Percentiles rank a stretch among this genome's conserved stretches.
Evolutionary conservation across 371 early-diverging fungal species (phyloP).

Genomic region (Antonospora locustae): DNA sequence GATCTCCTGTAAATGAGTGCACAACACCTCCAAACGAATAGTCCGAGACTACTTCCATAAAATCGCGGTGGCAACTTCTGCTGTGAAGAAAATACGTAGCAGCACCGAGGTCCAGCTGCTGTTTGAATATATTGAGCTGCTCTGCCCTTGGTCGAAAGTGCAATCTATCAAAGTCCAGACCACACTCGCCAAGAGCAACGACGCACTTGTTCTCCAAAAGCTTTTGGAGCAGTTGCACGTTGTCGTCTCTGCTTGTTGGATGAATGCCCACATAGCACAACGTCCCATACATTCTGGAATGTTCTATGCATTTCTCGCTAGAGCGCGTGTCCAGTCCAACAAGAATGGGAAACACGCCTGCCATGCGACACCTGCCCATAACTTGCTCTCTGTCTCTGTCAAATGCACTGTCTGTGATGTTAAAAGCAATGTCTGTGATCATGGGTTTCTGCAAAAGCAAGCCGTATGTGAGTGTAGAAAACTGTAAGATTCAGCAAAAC

Average conservation of each 20-base stretch:
- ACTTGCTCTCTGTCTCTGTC: conserved; percentile 21
- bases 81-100: conserved; percentile 56
- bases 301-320: conserved; percentile 15
- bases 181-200: conserved; percentile 59
- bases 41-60: conserved; percentile 51
- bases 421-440: conserved; percentile 52
- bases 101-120: conserved; percentile 51
- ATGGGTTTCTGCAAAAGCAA: no score
- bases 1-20: conserved; percentile 72
- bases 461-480: no score
- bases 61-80: conserved; percentile 55
- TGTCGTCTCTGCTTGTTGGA: conserved; percentile 21
- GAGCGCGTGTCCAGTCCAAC: conserved; percentile 31
- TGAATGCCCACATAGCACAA: conserved; percentile 47
- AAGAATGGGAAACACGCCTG: conserved; percentile 41
- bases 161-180: conserved; percentile 57
- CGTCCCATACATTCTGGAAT: conserved; percentile 37
- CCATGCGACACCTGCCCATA: conserved; percentile 16
- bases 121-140: conserved; percentile 54
- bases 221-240: background rate
- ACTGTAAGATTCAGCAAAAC: no score
- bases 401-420: conserved; percentile 32
- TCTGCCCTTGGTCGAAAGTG: conserved; percentile 52
- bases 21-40: conserved; percentile 62
- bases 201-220: conserved; percentile 38